Conservation (phyloP, 345 rosid genomes). For the Brassica incana region DNA sequence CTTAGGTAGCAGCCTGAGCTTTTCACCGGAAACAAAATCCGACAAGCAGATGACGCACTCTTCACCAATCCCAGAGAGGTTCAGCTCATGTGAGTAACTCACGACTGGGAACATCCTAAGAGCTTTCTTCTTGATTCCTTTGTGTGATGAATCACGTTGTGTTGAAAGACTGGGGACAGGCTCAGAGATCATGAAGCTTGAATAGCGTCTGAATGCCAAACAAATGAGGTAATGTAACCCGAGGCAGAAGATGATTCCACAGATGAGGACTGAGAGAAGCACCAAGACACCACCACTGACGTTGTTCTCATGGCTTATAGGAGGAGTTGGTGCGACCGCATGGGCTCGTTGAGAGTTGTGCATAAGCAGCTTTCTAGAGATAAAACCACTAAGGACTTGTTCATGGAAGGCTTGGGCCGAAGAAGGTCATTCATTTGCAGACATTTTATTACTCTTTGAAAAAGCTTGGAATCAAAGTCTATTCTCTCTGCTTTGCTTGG, state of each 20-base stretch:
- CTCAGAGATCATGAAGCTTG: background rate
- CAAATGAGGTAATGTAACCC: background rate
- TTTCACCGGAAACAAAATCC: conserved; percentile 12
- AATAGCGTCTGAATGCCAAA: background rate
- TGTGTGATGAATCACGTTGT: background rate
- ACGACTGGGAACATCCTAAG: background rate
- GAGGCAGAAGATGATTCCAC: background rate
- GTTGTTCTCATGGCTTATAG: background rate
- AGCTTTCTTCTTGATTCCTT: background rate
- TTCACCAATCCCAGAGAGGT: background rate
- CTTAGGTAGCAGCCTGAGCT: conserved; percentile 49
- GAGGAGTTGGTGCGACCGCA: background rate
- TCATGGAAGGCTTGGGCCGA: background rate
- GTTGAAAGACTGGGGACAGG: background rate
- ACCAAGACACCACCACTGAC: background rate
- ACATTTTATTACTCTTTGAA: background rate
- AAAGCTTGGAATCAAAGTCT: background rate
- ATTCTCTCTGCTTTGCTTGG: background rate
- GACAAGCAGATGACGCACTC: background rate
- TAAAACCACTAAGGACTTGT: background rate
- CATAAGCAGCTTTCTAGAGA: background rate
- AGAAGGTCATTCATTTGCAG: background rate
- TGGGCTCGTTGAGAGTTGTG: background rate
- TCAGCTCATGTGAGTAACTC: background rate
- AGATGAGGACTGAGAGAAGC: background rate